phyloP scores from a whole-genome alignment of 192 early-diverging fungal genomes.

The Linnemannia exigua region DNA sequence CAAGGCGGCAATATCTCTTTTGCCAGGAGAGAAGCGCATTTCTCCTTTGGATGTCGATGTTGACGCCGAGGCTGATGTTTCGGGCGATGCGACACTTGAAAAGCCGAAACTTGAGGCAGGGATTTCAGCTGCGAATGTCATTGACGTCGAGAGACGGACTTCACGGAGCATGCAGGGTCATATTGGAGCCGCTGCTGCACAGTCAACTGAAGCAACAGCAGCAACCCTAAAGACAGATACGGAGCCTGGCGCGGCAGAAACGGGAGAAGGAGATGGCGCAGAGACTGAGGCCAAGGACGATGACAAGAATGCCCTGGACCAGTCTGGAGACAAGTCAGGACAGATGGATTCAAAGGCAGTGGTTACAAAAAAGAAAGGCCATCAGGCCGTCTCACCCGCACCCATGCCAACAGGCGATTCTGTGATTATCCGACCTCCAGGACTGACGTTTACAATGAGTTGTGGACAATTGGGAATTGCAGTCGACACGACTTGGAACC shows the following conservation, averaged over 20 bases:
- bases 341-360: constrained; percentile 16
- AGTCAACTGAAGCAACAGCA: neutral
- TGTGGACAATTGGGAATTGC: constrained; percentile 68
- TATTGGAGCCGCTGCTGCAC: constrained; percentile 1
- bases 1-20: neutral
- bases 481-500: constrained; percentile 57
- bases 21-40: constrained; percentile 9
- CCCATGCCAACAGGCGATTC: constrained; percentile 24
- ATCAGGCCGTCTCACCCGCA: constrained; percentile 28
- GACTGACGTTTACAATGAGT: constrained; percentile 60
- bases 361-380: constrained; percentile 32
- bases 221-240: neutral
- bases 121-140: constrained; percentile 16
- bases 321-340: neutral
- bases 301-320: constrained; percentile 13
- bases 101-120: constrained; percentile 3
- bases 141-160: constrained; percentile 28
- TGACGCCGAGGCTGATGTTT: neutral
- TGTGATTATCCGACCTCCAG: constrained; percentile 52
- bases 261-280: neutral
- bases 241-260: neutral
- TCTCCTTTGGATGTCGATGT: neutral
- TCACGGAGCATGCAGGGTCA: constrained; percentile 40
- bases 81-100: neutral
- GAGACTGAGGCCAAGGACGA: constrained; percentile 2